A percentile compares a stretch with the other conserved stretches of the same genome.
Evolutionary conservation across 2,329 filamentous ascomycete species (phyloP).

Genomic region (Arthrobotrys pseudoclavata): DNA sequence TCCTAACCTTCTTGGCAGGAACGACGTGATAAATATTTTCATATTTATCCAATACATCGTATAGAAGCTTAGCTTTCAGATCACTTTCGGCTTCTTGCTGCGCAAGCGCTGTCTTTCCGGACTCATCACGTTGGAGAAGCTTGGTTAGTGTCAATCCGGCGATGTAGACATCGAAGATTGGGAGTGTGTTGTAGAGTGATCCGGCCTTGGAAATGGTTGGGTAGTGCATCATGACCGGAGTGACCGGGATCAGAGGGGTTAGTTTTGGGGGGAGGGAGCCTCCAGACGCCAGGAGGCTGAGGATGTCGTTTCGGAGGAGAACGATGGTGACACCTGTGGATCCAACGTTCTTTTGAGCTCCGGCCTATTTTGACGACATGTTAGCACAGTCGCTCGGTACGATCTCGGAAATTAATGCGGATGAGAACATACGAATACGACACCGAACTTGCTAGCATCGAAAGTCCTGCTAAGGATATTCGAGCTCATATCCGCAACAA

Average conservation of each 20-base stretch:
- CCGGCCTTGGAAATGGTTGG: slow-evolving; percentile 91
- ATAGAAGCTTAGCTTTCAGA: slow-evolving; percentile 82
- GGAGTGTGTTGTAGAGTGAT: slow-evolving; percentile 94
- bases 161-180: slow-evolving; percentile 93
- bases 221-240: slow-evolving; percentile 84
- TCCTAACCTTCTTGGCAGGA: slow-evolving; percentile 80
- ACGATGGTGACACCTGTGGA: slow-evolving; percentile 87
- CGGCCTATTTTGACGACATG: slow-evolving; percentile 67
- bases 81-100: slow-evolving; percentile 81
- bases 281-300: slow-evolving; percentile 77
- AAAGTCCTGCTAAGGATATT: slow-evolving; percentile 89
- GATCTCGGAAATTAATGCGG: neutral
- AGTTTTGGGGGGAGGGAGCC: slow-evolving; percentile 73
- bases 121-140: slow-evolving; percentile 70
- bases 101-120: slow-evolving; percentile 75
- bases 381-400: slow-evolving; percentile 12
- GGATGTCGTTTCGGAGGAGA: slow-evolving; percentile 83
- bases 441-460: slow-evolving; percentile 81
- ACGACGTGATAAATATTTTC: slow-evolving; percentile 82
- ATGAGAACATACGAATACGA: slow-evolving; percentile 80
- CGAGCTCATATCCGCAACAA: slow-evolving; percentile 93
- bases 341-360: slow-evolving; percentile 95
- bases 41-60: slow-evolving; percentile 80
- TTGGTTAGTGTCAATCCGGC: slow-evolving; percentile 88
- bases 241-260: slow-evolving; percentile 80